Evolutionary conservation across 352 stramenopile genomes (phyloP).

Genomic region (Phytophthora kernoviae): DNA sequence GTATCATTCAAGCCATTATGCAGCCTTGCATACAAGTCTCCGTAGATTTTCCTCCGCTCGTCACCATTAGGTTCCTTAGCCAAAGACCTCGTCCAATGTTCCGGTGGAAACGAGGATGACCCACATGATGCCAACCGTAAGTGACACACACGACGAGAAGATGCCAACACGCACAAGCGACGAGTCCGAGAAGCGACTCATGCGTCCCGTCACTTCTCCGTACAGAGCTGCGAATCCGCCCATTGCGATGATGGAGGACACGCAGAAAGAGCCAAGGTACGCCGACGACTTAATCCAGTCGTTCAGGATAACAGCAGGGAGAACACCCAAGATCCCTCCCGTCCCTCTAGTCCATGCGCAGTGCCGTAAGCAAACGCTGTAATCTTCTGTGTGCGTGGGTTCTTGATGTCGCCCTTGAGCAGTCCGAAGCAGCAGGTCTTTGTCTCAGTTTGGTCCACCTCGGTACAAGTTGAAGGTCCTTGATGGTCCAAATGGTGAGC

Average conservation of each 20-base stretch:
- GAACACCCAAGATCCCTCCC: constrained; percentile 75
- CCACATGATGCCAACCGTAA: constrained; percentile 73
- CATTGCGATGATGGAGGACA: constrained; percentile 89
- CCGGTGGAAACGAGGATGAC: constrained; percentile 67
- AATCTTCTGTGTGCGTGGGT: constrained; percentile 57
- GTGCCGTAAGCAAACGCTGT: constrained; percentile 85
- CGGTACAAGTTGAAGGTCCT: constrained; percentile 4
- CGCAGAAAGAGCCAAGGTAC: constrained; percentile 88
- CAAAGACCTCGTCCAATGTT: constrained; percentile 75
- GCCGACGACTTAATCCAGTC: constrained; percentile 67
- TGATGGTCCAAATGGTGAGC: constrained; percentile 42
- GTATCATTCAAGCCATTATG: constrained; percentile 6
- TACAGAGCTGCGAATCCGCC: constrained; percentile 84
- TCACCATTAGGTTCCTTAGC: constrained; percentile 18
- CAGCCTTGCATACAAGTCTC: background rate
- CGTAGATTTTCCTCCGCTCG: background rate
- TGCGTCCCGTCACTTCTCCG: constrained; percentile 65
- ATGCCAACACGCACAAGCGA: constrained; percentile 65
- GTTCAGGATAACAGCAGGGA: constrained; percentile 88
- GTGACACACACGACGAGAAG: constrained; percentile 71
- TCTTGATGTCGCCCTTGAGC: constrained; percentile 59
- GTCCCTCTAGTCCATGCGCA: constrained; percentile 86
- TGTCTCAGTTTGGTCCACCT: constrained; percentile 9
- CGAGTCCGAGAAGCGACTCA: constrained; percentile 62
- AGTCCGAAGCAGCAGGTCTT: constrained; percentile 50